Percentiles rank a stretch among this genome's conserved stretches.
phyloP scores from a whole-genome alignment of 176 grass and related monocot species.

The Hordeum vulgare region MorexV3_pseudomolecules_assembly NC_058524.1:606314524-606315023 shows the following conservation, averaged over 20 bases:
- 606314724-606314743: not conserved
- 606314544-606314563: slow-evolving; percentile 6
- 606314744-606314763: slow-evolving; percentile 20
- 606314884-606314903: not conserved
- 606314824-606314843: not conserved
- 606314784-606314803: not conserved
- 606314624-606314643: not conserved
- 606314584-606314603: slow-evolving; percentile 11
- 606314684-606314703: not conserved
- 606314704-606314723: not conserved
- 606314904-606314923: not conserved
- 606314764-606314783: slow-evolving; percentile 19
- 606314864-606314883: not conserved
- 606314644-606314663: slow-evolving; percentile 12
- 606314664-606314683: slow-evolving; percentile 2
- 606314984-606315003: too few relatives aligned
- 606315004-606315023: too few relatives aligned
- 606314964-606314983: too few relatives aligned
- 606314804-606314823: not conserved
- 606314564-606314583: not conserved
- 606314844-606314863: not conserved
- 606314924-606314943: too few relatives aligned
- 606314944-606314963: not conserved
- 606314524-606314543: slow-evolving; percentile 17
- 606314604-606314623: not conserved